These are phyloP conservation scores for Colletotrichum camelliae DNA, from an alignment of 2,329 filamentous ascomycete genomes.

Conservation along the genomic window DNA sequence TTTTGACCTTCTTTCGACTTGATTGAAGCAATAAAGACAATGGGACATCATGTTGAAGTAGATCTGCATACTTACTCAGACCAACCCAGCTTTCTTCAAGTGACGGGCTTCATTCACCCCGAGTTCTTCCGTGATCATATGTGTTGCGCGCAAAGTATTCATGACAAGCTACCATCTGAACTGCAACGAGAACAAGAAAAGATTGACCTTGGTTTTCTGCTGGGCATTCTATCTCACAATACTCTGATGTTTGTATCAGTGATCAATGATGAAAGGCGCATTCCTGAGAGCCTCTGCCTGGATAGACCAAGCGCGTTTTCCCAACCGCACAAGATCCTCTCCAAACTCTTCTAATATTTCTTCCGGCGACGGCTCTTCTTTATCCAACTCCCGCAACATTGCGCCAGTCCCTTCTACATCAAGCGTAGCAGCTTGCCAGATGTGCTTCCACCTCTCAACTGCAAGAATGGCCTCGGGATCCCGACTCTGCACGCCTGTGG, in stretches of 20 bases:
- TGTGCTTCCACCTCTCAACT: conserved; percentile 44
- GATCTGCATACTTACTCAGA: no score
- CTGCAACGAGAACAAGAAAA: no score
- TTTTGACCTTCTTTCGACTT: no score
- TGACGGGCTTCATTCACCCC: no score
- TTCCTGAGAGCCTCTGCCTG: not conserved
- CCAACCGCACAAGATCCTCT: not conserved
- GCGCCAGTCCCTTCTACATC: conserved; percentile 23
- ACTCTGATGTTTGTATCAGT: not conserved
- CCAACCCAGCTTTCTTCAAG: no score
- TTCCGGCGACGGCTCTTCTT: not conserved
- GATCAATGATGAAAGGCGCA: not conserved
- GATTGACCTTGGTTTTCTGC: no score
- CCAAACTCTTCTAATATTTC: not conserved
- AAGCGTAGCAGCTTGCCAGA: conserved; percentile 46
- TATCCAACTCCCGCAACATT: not conserved
- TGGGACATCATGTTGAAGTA: no score
- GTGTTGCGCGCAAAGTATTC: no score
- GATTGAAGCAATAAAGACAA: no score
- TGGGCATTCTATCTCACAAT: no score
- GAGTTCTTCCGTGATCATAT: no score
- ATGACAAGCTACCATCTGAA: no score
- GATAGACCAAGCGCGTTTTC: not conserved
- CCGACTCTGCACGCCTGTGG: conserved; percentile 41
- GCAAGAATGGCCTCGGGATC: conserved; percentile 35